Base-by-base conservation (phyloP, 2,329 filamentous ascomycete species). In the Xylaria digitata region DNA sequence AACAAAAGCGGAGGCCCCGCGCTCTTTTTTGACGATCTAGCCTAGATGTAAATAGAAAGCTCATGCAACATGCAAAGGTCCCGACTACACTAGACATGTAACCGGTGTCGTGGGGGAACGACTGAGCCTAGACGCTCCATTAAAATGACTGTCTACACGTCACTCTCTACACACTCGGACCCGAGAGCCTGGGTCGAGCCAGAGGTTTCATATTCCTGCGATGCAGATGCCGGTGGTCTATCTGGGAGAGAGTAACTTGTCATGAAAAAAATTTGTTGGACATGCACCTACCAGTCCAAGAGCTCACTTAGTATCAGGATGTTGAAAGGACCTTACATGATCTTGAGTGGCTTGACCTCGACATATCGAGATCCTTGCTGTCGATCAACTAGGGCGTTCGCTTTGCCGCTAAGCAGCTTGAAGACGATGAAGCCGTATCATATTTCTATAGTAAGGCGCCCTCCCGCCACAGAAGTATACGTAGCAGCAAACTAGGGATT, bases 1-100 rank as follows among this genome's bases (percentile, higher is more conserved):
- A 81, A 78, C 73, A 72, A 73, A 78, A 77, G 56, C 72, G 75
- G 75, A 75, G 76, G 71, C 66, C 70, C 62, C 65, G 71, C 54
- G 55, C 59, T 59, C 61, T 26, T 62, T 59, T 60, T 48, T 61
- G 60, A 56, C 60, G 60, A 66, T 61, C 65, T 72, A 74, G 66
- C 68, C 58, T 71, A 53, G 70, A 73, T 58, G 64, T 70, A 73
- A 67, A 70, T 72, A 71, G 63, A 73, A 60, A 66, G 61, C 56
- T 66, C 68, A 68, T 70, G 70, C 64, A 72, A 75, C 70, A 54
- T 72, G 57, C 67, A 56, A 58, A 58, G 55, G 34, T 40, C 40
- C 59, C 53, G 46, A 56, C 17, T 32, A 55, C 42, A 34, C 42
- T 37, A 54, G 50, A 32, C 52, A 57, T 48, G 63, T 50, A 46